Evolutionary conservation across 2,329 filamentous ascomycete species (phyloP), one percentile per base, ranked within the genome.

Genomic region (Clonostachys rosea): DNA sequence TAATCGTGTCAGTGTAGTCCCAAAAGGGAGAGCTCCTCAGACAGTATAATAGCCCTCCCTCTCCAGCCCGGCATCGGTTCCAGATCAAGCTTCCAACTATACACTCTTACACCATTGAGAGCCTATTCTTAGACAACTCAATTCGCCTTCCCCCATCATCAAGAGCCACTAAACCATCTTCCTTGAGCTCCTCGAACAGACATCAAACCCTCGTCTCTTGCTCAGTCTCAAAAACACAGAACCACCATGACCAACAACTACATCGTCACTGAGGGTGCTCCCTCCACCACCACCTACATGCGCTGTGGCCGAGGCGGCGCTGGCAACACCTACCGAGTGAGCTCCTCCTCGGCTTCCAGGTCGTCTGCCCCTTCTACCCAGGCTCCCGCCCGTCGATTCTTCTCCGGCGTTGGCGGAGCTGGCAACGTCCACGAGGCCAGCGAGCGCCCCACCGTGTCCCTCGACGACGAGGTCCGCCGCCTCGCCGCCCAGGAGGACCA

Each of bases 351-450:
- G 17, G 47, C 63, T 13, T 57, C 64, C 5, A 57, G 74, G 52
- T 63, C 80, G 58, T 73, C 73, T 59, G 59, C 75, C 43, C 67
- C 73, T 43, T 68, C 73, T 39, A 59, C 72, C 49, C 59, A 61
- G 8, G 52, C 56, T 4, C 48, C 59, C 34, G 67, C 70, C 40
- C 64, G 70, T 49, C 74, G 76, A 67, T 85, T 85, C 73, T 78
- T 82, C 68, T 76, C 76, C 11, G 84, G 84, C 56, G 81, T 84
- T 49, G 84, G 84, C 55, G 83, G 84, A 49, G 83, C 82, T 3
- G 84, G 84, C 58, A 87, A 87, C 68, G 60, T 53, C 56, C 79
- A 80, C 67, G 68, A 67, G 34, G 60, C 69, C 24, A 61, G 68
- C n/a, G 68, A 64, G 50, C 59, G 56, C 13, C 63, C 77, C 49